phyloP scores from a whole-genome alignment of 345 rosid genomes.

The Psidium guajava region DNA sequence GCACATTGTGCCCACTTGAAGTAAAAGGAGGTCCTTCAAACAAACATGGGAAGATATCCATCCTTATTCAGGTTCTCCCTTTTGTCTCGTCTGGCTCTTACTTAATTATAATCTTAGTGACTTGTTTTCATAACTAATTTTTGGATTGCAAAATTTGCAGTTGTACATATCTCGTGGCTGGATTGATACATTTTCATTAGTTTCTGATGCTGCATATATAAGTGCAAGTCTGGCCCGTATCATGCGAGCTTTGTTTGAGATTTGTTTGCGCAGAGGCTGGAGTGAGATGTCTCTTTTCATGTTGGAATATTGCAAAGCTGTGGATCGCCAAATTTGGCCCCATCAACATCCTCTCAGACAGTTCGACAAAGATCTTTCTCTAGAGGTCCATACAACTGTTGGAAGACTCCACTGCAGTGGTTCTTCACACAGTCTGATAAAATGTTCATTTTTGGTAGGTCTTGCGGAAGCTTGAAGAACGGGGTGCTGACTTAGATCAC shows the following conservation, averaged over 20 bases:
- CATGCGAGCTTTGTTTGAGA: conserved; percentile 91
- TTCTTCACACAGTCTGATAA: conserved; percentile 1
- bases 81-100: background rate
- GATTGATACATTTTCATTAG: conserved; percentile 81
- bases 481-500: conserved; percentile 71
- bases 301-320: conserved; percentile 97
- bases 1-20: conserved; percentile 76
- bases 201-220: conserved; percentile 93
- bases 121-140: background rate
- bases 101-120: background rate
- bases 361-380: conserved; percentile 73
- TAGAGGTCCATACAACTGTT: conserved; percentile 44
- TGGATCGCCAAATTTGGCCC: conserved; percentile 96
- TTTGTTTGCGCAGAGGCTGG: conserved; percentile 89
- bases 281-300: conserved; percentile 82
- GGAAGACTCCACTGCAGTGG: background rate
- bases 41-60: conserved; percentile 94
- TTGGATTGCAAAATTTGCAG: conserved; percentile 27
- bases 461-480: conserved; percentile 94
- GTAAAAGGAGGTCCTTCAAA: conserved; percentile 86
- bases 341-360: conserved; percentile 93
- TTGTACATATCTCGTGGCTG: conserved; percentile 90
- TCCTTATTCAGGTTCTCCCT: conserved; percentile 75
- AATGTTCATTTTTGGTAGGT: conserved; percentile 29
- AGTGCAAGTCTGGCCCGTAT: conserved; percentile 99